Conservation (phyloP, 495 filamentous ascomycete species). For the Neurospora sp. region DNA sequence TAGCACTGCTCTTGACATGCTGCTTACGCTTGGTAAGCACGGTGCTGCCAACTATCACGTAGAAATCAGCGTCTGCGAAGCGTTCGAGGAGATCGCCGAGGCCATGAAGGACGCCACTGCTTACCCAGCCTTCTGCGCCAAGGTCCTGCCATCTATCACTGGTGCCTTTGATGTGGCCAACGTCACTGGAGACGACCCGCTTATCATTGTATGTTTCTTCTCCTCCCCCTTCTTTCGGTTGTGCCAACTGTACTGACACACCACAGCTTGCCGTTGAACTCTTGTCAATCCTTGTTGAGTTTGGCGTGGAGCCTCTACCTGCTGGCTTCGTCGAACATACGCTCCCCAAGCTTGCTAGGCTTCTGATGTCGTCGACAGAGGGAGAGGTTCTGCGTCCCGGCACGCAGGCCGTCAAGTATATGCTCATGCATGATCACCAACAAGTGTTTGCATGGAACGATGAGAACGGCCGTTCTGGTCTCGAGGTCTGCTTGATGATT, state of each 20-base stretch:
- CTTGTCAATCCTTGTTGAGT: conserved; percentile 66
- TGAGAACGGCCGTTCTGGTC: conserved; percentile 65
- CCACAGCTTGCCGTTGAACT: conserved; percentile 70
- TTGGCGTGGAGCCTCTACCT: conserved; percentile 75
- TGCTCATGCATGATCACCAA: conserved; percentile 74
- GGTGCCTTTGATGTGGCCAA: conserved; percentile 82
- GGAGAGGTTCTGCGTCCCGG: conserved; percentile 77
- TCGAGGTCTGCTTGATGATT: conserved; percentile 81
- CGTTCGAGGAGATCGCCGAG: conserved; percentile 73
- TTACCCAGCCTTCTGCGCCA: conserved; percentile 73
- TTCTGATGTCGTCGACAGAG: conserved; percentile 71
- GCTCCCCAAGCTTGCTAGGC: conserved; percentile 74
- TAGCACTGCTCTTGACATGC: conserved; percentile 63
- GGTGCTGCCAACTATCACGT: conserved; percentile 83
- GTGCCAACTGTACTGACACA: conserved; percentile 5
- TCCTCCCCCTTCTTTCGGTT: not conserved
- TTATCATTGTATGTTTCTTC: conserved; percentile 51
- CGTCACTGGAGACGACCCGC: conserved; percentile 68
- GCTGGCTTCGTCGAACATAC: conserved; percentile 73
- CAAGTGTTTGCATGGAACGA: conserved; percentile 78
- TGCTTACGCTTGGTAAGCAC: conserved; percentile 81
- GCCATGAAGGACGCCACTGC: conserved; percentile 47
- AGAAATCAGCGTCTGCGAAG: conserved; percentile 70
- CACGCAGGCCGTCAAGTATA: conserved; percentile 77
- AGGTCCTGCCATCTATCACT: conserved; percentile 77